Evolutionary conservation across 495 filamentous ascomycete species (phyloP), one percentile per base, ranked within the genome.

Genomic region (Astrothelium subdiscretum): DNA sequence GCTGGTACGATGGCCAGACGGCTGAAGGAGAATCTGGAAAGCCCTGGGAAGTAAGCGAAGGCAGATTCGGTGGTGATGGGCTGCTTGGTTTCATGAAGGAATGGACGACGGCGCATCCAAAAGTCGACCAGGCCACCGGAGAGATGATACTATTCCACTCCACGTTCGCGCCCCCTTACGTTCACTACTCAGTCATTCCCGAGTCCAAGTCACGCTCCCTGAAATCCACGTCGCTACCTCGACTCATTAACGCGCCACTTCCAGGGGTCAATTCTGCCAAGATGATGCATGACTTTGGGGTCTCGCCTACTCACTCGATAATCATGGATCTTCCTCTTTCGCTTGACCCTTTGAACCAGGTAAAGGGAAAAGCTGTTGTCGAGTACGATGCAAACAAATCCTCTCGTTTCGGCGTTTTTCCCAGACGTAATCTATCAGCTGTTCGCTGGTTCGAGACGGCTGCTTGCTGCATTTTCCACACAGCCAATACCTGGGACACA

Each of bases 211-310:
- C 63, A 2, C 51, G 59, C 2, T 43, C 64, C 10, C 54, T 52
- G 20, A 59, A 26, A 15, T 54, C 48, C 3, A 29, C 22, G 10
- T 8, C 15, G 8, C 24, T 24, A 29, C 10, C 22, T 54, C 48
- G 48, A 8, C 40, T 79, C 3, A 62, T 83, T n/a, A 79, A 80
- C 59, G 64, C 67, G 24, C 70, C 77, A 1, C 73, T 87, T 0
- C 78, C 82, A 2, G 83, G 85, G 1, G 71, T 87, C 15, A 66
- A 72, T n/a, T 79, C 77, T 11, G 77, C 83, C 2, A 87, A 84
- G 68, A 80, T 87, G 79, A 87, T 88, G 84, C 85, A 87, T 66
- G 84, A 87, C 65, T 87, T 87, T 66, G 85, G 85, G 4, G 85
- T 86, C 2, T 84, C 83, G 0, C 71, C 65, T 18, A 66, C 64